Percentiles rank a stretch among this genome's conserved stretches.
Conservation (phyloP, 2,329 filamentous ascomycete species). For the Rhexocercosporidium sp. region DNA sequence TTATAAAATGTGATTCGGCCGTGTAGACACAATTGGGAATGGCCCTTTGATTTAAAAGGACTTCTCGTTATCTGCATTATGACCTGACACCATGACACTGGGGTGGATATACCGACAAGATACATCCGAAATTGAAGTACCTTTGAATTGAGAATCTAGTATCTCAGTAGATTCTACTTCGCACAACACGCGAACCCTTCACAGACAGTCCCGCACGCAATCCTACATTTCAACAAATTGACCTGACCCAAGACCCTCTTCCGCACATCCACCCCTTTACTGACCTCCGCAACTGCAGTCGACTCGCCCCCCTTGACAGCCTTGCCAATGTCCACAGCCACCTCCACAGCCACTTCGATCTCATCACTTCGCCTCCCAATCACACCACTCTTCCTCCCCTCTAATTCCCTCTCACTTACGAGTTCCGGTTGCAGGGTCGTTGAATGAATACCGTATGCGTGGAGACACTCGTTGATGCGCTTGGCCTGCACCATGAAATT, state of each 20-base stretch:
- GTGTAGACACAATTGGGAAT: too few species aligned
- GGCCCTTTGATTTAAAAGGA: too few species aligned
- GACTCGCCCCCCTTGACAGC: neutral
- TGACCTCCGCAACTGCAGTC: neutral
- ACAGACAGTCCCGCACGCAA: conserved; percentile 31
- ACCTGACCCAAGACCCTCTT: conserved; percentile 2
- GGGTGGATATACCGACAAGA: too few species aligned
- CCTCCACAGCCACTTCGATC: neutral
- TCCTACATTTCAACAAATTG: conserved; percentile 24
- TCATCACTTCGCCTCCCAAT: neutral
- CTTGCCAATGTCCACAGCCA: neutral
- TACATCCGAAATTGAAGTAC: too few species aligned
- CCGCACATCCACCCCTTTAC: conserved; percentile 2
- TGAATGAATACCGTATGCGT: conserved; percentile 76
- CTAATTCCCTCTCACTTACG: conserved; percentile 22
- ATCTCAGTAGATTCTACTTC: neutral
- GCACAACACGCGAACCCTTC: conserved; percentile 43
- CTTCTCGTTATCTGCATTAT: too few species aligned
- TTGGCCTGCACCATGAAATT: conserved; percentile 65
- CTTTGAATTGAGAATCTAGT: too few species aligned
- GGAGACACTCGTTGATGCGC: conserved; percentile 70
- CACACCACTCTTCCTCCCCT: conserved; percentile 8
- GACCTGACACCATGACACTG: too few species aligned
- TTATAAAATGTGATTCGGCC: too few species aligned
- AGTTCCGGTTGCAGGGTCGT: conserved; percentile 73